Conservation (phyloP, 2,329 filamentous ascomycete species). For the Ascochyta viciae-villosae region DNA sequence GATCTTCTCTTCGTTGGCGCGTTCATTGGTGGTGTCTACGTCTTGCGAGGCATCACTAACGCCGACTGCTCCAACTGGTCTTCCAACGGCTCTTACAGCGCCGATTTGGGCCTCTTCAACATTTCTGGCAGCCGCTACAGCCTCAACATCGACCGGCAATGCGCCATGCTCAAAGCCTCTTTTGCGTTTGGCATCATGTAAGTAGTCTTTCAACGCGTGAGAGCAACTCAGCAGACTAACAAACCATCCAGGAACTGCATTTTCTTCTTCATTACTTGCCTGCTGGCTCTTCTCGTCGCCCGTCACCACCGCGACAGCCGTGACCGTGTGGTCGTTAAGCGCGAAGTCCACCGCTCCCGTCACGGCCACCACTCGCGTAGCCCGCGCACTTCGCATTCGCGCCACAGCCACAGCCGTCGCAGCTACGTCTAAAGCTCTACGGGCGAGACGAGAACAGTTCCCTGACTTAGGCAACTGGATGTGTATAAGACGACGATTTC, state of each 20-base stretch:
- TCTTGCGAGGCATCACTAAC: slow-evolving; percentile 62
- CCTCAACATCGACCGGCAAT: slow-evolving; percentile 73
- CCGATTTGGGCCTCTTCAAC: slow-evolving; percentile 68
- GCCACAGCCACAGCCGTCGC: slow-evolving; percentile 45
- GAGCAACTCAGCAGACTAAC: slow-evolving; percentile 29
- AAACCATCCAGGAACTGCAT: slow-evolving; percentile 41
- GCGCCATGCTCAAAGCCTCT: slow-evolving; percentile 88
- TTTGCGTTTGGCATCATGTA: slow-evolving; percentile 92
- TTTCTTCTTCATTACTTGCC: slow-evolving; percentile 46
- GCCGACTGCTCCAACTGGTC: slow-evolving; percentile 72
- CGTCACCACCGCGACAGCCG: slow-evolving; percentile 52
- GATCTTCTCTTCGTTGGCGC: slow-evolving; percentile 68
- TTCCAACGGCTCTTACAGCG: slow-evolving; percentile 59
- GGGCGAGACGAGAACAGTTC: not conserved
- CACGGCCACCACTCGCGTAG: slow-evolving; percentile 52
- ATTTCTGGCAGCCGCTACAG: slow-evolving; percentile 57
- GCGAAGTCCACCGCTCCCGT: slow-evolving; percentile 57
- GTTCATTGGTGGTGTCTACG: slow-evolving; percentile 68
- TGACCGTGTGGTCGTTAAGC: slow-evolving; percentile 61
- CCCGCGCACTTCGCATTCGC: slow-evolving; percentile 46
- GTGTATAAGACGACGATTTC: slow-evolving; percentile 24
- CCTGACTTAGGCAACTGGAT: not conserved
- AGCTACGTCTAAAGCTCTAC: slow-evolving; percentile 41
- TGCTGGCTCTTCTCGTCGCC: slow-evolving; percentile 69
- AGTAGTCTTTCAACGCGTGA: slow-evolving; percentile 27